A percentile compares a stretch with the other conserved stretches of the same genome.
phyloP scores from a whole-genome alignment of 2,329 filamentous ascomycete species.

The Aureobasidium sp. region DNA sequence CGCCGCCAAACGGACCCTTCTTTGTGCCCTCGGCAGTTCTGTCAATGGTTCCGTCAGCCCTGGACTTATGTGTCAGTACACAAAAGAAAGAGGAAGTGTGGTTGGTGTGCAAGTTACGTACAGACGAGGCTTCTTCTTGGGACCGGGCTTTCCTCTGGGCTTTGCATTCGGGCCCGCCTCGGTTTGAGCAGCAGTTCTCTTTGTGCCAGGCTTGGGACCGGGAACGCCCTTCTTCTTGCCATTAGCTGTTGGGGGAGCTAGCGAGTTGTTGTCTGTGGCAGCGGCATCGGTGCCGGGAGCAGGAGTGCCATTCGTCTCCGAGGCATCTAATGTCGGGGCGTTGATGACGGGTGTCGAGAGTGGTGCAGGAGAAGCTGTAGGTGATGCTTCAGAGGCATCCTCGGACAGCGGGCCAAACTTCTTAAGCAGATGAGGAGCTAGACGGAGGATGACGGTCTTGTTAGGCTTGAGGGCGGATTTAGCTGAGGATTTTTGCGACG shows the following conservation, averaged over 20 bases:
- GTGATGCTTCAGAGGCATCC: constrained; percentile 28
- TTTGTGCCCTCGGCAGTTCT: constrained; percentile 26
- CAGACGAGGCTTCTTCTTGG: constrained; percentile 94
- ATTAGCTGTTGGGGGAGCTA: constrained; percentile 40
- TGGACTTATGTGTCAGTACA: constrained; percentile 24
- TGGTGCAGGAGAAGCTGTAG: constrained; percentile 30
- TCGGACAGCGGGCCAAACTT: constrained; percentile 26
- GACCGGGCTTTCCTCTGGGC: constrained; percentile 78
- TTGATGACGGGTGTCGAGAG: constrained; percentile 31
- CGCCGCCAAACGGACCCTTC: constrained; percentile 38
- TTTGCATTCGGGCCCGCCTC: constrained; percentile 55
- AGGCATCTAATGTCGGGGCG: constrained; percentile 33
- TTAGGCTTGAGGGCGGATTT: constrained; percentile 25
- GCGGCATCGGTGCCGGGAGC: constrained; percentile 28
- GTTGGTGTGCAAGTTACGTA: constrained; percentile 47
- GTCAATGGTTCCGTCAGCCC: constrained; percentile 46
- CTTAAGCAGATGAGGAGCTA: constrained; percentile 23
- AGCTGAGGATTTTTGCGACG: constrained; percentile 17
- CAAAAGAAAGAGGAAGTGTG: not conserved
- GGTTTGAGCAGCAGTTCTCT: constrained; percentile 45
- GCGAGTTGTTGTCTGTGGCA: constrained; percentile 31
- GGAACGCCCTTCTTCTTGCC: constrained; percentile 72
- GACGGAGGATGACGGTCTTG: constrained; percentile 24
- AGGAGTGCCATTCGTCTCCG: constrained; percentile 37
- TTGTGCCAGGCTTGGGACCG: constrained; percentile 58